Evolutionary conservation across 805 yeast species (phyloP).

Genomic region (Wickerhamomyces ciferrii): DNA sequence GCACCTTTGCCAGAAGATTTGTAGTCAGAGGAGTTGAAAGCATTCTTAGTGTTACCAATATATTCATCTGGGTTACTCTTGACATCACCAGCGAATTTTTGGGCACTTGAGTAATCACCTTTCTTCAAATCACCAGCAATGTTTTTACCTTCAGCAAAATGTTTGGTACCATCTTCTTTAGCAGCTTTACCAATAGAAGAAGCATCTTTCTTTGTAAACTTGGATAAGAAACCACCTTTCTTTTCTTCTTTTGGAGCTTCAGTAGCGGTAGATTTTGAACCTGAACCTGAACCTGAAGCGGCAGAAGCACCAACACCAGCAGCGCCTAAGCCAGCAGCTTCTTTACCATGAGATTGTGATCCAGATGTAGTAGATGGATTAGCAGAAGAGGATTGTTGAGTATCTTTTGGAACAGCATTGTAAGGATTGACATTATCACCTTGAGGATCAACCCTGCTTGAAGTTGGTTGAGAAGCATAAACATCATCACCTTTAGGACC

Average conservation of each 20-base stretch:
- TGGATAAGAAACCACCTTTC: conserved; percentile 8
- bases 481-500: not conserved
- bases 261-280: conserved; percentile 1
- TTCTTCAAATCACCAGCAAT: conserved; percentile 11
- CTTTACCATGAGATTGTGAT: not conserved
- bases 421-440: not conserved
- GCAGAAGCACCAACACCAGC: not conserved
- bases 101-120: conserved; percentile 18
- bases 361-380: not conserved
- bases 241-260: conserved; percentile 1
- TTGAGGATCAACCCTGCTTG: not conserved
- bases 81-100: conserved; percentile 1
- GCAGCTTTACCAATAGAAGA: not conserved
- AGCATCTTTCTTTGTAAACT: not conserved
- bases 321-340: not conserved
- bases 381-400: not conserved
- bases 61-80: conserved; percentile 2
- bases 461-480: not conserved
- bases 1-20: not conserved
- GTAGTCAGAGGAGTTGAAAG: conserved; percentile 1
- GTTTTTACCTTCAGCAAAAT: conserved; percentile 20
- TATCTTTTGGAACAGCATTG: not conserved
- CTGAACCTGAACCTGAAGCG: conserved; percentile 1
- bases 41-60: conserved; percentile 5
- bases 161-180: conserved; percentile 3